Percentiles rank a stretch among this genome's conserved stretches.
Conservation (phyloP, 805 yeast genomes). For the Yarrowia sp. region DNA sequence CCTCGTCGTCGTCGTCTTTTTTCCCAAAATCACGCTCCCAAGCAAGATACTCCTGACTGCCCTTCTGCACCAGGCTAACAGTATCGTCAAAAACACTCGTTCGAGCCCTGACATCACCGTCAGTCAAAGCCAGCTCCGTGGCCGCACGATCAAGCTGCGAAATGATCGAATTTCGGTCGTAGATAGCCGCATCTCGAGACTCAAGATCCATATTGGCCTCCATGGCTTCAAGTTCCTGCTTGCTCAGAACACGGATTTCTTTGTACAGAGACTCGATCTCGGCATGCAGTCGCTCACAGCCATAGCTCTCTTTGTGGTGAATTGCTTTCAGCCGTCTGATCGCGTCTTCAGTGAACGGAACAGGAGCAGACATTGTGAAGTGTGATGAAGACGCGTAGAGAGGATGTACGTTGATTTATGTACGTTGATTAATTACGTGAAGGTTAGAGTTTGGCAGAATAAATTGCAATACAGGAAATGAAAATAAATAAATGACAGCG, state of each 20-base stretch:
- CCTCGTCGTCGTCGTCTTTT: not conserved
- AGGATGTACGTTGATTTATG: no score
- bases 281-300: no score
- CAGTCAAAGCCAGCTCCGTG: conserved; percentile 3
- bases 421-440: no score
- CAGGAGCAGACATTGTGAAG: no score
- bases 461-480: no score
- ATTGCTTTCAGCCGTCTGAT: no score
- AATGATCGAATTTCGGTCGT: conserved; percentile 6
- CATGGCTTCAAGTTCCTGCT: not conserved
- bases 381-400: no score
- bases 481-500: no score
- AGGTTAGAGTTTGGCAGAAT: no score
- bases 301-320: no score
- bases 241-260: not conserved
- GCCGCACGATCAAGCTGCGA: conserved; percentile 16
- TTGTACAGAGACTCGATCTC: not conserved
- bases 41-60: not conserved
- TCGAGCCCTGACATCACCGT: not conserved
- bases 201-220: not conserved
- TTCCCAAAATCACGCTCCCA: not conserved
- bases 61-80: not conserved
- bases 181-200: not conserved
- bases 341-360: no score
- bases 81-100: not conserved